Evolutionary conservation across 345 rosid species (phyloP), one percentile per base, ranked within the genome.

Genomic region (Gynandropsis gynandra): DNA sequence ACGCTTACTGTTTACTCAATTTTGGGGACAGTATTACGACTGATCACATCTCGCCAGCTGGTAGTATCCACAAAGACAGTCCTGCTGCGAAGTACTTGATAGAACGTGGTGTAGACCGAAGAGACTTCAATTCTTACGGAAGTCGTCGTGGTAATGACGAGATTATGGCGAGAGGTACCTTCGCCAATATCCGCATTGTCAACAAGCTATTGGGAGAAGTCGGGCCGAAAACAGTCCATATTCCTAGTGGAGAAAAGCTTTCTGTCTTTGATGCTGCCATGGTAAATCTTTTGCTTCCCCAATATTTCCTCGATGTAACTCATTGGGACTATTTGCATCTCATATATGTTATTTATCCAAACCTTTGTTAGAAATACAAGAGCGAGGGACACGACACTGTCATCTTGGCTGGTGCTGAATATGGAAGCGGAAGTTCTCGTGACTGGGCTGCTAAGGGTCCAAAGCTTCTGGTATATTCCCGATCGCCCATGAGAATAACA

Each of bases 371-470:
- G 96, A 83, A 71, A 66, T 87, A 81, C 85, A 81, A 75, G 72
- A 74, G 66, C 32, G 83, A 82, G 58, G 89, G 89, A 29, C 79
- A 66, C 0, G 79, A 72, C 44, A 87, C 87, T 18, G 56, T 83
- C 39, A 80, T 87, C 52, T 72, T 88, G 79, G 95, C 92, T 21
- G 92, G 97, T 56, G 87, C 89, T 9, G 97, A 88, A 74, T 88
- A 85, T 64, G 97, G 95, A 47, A 80, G 95, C 66, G 97, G 97
- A 66, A 88, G 97, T 70, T 88, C 97, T 61, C 90, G 95, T n/a
- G 97, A 85, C 61, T 88, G 97, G 97, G 97, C 97, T 66, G 97
- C 97, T 24, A 88, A 88, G 84, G 97, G 97, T 63, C 95, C 97
- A 32, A 82, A 74, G 85, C 75, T 85, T 57, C 79, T 82, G 89